phyloP scores from a whole-genome alignment of 2,329 filamentous ascomycete genomes.

The Diaporthe sp. region DNA sequence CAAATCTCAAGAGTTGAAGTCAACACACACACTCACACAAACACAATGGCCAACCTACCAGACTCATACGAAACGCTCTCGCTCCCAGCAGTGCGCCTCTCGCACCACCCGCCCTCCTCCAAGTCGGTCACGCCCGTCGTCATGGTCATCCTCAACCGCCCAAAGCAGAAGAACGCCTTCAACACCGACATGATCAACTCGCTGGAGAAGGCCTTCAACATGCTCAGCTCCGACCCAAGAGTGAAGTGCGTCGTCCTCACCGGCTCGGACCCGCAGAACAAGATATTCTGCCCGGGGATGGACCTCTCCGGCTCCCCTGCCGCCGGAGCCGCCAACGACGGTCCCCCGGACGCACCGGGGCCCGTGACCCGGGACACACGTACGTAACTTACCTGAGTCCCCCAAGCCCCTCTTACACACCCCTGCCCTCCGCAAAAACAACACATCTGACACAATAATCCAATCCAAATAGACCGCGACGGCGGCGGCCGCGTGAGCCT shows the following conservation, averaged over 20 bases:
- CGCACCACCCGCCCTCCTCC: constrained; percentile 63
- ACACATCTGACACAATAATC: neutral
- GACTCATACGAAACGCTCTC: constrained; percentile 55
- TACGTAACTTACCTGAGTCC: too few species aligned
- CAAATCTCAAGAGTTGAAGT: neutral
- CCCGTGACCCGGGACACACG: constrained; percentile 45
- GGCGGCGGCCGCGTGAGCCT: constrained; percentile 66
- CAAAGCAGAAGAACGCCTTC: constrained; percentile 77
- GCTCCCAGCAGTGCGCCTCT: constrained; percentile 60
- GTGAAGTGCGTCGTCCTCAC: constrained; percentile 69
- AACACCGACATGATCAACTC: constrained; percentile 73
- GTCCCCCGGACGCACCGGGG: constrained; percentile 43
- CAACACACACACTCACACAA: neutral
- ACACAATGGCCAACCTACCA: constrained; percentile 43
- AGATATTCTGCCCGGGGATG: constrained; percentile 70
- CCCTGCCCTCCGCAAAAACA: neutral
- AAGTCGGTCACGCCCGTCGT: constrained; percentile 71
- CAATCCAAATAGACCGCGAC: constrained; percentile 62
- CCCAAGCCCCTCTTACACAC: too few species aligned
- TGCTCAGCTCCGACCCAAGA: constrained; percentile 65
- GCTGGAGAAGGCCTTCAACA: constrained; percentile 65
- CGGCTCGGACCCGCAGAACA: constrained; percentile 60
- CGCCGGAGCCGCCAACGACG: constrained; percentile 43
- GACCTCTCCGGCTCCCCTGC: constrained; percentile 59
- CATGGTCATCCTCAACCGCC: constrained; percentile 72